Conservation (phyloP, 106 monocot genomes). For the Posidonia australis region DNA sequence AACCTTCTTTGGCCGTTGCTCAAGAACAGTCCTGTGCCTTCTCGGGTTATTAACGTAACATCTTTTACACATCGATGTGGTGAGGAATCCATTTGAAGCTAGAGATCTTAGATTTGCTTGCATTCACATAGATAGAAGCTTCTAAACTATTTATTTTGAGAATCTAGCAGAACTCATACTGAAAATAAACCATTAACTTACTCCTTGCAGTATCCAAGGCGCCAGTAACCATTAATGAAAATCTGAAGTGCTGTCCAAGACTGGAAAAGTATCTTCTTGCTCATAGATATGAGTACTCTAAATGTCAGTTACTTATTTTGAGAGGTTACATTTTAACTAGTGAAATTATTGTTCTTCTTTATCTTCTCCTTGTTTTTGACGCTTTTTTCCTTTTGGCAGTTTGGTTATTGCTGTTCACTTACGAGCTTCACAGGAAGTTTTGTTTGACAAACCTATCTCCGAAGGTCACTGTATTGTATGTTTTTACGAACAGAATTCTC, state of each 20-base stretch:
- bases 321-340: not conserved
- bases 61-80: slow-evolving; percentile 91
- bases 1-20: slow-evolving; percentile 75
- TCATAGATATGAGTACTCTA: slow-evolving; percentile 34
- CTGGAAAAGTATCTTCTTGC: slow-evolving; percentile 44
- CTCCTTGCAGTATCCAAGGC: slow-evolving; percentile 20
- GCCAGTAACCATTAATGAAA: not conserved
- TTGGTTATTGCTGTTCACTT: slow-evolving; percentile 60
- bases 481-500: not conserved
- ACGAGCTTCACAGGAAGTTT: slow-evolving; percentile 65
- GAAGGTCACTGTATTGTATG: slow-evolving; percentile 67
- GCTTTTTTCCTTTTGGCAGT: slow-evolving; percentile 34
- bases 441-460: slow-evolving; percentile 21
- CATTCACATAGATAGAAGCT: not conserved
- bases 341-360: not conserved
- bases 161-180: not conserved
- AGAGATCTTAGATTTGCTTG: not conserved
- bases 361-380: not conserved
- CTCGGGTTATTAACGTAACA: slow-evolving; percentile 82
- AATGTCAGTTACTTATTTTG: not conserved
- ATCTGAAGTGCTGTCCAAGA: slow-evolving; percentile 5
- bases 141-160: not conserved
- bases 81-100: slow-evolving; percentile 16
- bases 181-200: not conserved
- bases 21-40: slow-evolving; percentile 63